A percentile compares a stretch with the other conserved stretches of the same genome.
phyloP scores from a whole-genome alignment of 495 filamentous ascomycete genomes.

The Hypoxylon intermedium region DNA sequence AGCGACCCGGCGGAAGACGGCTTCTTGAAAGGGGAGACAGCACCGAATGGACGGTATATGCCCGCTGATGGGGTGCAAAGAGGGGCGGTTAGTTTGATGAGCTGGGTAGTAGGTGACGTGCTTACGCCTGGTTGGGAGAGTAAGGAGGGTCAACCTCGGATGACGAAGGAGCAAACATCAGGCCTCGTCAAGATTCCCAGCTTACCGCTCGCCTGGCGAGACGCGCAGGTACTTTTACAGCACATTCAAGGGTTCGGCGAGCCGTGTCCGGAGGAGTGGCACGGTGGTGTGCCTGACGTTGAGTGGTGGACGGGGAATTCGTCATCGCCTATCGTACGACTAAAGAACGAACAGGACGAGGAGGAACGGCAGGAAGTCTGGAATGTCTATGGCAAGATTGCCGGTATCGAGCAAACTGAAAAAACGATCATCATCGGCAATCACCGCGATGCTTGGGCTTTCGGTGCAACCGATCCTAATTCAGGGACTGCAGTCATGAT shows the following conservation, averaged over 20 bases:
- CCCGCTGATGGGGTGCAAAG: constrained; percentile 82
- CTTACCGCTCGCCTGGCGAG: constrained; percentile 84
- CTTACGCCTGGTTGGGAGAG: constrained; percentile 88
- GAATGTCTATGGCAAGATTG: constrained; percentile 84
- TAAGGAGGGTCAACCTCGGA: constrained; percentile 67
- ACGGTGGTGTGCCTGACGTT: constrained; percentile 73
- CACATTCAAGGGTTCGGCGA: constrained; percentile 78
- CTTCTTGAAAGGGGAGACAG: constrained; percentile 70
- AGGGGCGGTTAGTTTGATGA: constrained; percentile 82
- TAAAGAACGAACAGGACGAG: constrained; percentile 91
- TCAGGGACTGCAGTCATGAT: constrained; percentile 91
- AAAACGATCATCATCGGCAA: constrained; percentile 92
- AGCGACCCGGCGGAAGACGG: constrained; percentile 86
- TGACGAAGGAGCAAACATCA: constrained; percentile 71
- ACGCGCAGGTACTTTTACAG: constrained; percentile 81
- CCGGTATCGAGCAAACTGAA: constrained; percentile 79
- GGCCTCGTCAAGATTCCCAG: constrained; percentile 85
- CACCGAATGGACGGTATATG: constrained; percentile 77
- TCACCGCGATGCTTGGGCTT: constrained; percentile 92
- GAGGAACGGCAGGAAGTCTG: constrained; percentile 82
- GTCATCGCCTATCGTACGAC: constrained; percentile 76
- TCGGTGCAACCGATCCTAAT: constrained; percentile 84
- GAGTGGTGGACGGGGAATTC: constrained; percentile 84
- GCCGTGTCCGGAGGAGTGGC: constrained; percentile 74
- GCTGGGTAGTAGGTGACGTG: constrained; percentile 84